phyloP scores from a whole-genome alignment of 495 filamentous ascomycete species.

The Achaetomiella virescens region DNA sequence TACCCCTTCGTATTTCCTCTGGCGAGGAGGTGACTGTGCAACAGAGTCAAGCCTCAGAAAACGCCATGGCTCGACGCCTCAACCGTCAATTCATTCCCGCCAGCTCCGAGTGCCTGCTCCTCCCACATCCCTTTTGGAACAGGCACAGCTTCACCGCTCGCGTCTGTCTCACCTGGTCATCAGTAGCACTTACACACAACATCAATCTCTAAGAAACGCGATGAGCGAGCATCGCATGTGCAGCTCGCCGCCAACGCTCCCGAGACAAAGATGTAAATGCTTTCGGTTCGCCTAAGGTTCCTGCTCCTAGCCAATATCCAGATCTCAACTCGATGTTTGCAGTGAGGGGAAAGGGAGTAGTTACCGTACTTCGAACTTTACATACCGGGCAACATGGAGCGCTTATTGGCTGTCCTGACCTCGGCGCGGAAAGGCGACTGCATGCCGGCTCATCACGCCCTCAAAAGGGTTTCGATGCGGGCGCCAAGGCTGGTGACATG shows the following conservation, averaged over 20 bases:
- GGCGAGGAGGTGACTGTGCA: not conserved
- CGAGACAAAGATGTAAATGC: not conserved
- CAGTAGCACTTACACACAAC: not conserved
- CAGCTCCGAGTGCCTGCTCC: not conserved
- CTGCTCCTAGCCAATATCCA: not conserved
- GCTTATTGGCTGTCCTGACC: not conserved
- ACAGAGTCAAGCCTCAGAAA: conserved; percentile 1
- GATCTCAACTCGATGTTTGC: not conserved
- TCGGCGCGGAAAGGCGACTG: not conserved
- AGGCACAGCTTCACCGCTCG: conserved; percentile 18
- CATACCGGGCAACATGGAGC: not conserved
- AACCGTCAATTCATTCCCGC: not conserved
- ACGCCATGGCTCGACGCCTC: conserved; percentile 5
- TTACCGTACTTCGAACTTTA: not conserved
- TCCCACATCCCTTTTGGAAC: not conserved
- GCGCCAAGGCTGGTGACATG: conserved; percentile 6
- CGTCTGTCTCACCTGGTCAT: conserved; percentile 13
- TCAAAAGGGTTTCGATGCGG: not conserved
- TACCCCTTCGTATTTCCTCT: not conserved
- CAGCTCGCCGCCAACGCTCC: conserved; percentile 3
- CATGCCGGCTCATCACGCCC: not conserved
- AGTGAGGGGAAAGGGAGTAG: not conserved
- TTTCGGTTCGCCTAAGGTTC: not conserved
- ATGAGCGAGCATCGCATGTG: not conserved
- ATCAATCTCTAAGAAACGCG: not conserved